Evolutionary conservation across 768 basidiomycete genomes (phyloP).

Genomic region (Phylloporus arenicola): DNA sequence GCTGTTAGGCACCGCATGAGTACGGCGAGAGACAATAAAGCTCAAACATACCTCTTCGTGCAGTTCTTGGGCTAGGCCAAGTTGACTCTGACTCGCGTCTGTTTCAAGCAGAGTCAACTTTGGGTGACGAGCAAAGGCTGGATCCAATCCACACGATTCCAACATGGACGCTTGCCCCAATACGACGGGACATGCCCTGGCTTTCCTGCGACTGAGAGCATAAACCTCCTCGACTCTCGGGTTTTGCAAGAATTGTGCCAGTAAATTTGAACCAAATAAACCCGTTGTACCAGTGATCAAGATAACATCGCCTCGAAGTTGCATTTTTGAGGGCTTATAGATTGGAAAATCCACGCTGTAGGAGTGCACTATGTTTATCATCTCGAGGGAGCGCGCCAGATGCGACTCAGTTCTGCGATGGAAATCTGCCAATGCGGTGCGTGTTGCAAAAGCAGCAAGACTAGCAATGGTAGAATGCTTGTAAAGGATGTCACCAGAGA

Average conservation of each 20-base stretch:
- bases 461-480: constrained; percentile 29
- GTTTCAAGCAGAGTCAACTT: constrained; percentile 32
- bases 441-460: background rate
- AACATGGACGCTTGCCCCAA: constrained; percentile 27
- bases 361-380: constrained; percentile 7
- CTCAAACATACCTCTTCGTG: constrained; percentile 7
- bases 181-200: constrained; percentile 11
- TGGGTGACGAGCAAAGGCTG: constrained; percentile 13
- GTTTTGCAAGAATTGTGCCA: constrained; percentile 19
- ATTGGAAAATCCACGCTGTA: constrained; percentile 7
- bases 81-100: background rate
- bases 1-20: constrained; percentile 2
- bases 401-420: background rate
- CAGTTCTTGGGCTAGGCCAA: constrained; percentile 25
- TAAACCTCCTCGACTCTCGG: constrained; percentile 21
- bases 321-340: constrained; percentile 1
- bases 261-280: constrained; percentile 28
- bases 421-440: background rate
- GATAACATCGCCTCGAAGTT: constrained; percentile 11
- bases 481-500: constrained; percentile 33
- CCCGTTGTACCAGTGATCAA: constrained; percentile 35
- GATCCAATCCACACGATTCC: constrained; percentile 29
- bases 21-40: background rate
- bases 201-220: constrained; percentile 23
- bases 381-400: constrained; percentile 4